Base-by-base conservation (phyloP, 805 yeast genomes). In the Yamadazyma paraphyllophila region DNA sequence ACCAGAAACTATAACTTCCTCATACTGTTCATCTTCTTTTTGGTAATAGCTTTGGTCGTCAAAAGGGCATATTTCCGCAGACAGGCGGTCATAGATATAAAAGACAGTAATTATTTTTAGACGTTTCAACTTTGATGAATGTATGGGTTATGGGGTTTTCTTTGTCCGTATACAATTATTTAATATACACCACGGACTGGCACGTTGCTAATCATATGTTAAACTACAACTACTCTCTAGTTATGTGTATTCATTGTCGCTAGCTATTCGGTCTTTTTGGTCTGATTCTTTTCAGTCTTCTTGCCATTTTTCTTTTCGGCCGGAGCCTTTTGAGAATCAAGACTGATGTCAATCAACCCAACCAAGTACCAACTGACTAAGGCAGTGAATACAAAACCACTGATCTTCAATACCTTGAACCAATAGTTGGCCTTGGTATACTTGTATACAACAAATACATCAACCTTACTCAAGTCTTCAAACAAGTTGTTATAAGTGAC, bases 331-430 rank as follows among this genome's bases (percentile, higher is more conserved):
- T 20, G 24, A 9, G 31, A 4, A 12, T 38, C 20, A 26, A 42
- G 37, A 35, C 36, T 39, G 37, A 69, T 48, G 50, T 70, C 67
- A 39, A 71, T 55, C 47, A 66, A 60, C 7, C 65, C 64, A 57
- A 71, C 59, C 26, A 71, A 63, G 55, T 78, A 79, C 56, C 78
- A 73, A 54, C 82, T 72, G 53, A 78, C 56, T 57, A 88, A 70
- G 0, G 83, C 88, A 26, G 76, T 59, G 49, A 85, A 80, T 16
- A 86, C 69, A 51, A 82, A 80, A 2, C 77, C 74, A 6, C 91
- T 79, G 40, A 88, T 76, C 44, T 78, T 73, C 35, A 81, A 50
- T 16, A 96, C 92, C 63, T 90, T 90, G 50, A 67, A 67, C 60
- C 80, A 67, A 62, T 78, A 76, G 50, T 75, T 78, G 33, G 65